Evolutionary conservation across 2,329 filamentous ascomycete species (phyloP).

Genomic region (Penicillium fuscoglaucum): DNA sequence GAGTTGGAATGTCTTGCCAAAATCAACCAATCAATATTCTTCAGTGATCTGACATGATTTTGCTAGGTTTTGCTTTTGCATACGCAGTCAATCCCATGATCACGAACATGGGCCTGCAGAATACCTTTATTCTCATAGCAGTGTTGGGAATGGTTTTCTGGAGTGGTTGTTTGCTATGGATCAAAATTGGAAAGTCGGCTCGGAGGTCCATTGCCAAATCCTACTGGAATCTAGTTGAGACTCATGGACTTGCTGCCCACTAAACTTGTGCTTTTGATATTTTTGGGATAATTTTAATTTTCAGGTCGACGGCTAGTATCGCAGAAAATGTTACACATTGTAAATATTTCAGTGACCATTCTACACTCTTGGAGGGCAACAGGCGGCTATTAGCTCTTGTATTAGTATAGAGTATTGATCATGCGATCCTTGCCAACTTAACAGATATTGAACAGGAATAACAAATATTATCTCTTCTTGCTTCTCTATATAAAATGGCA

Average conservation of each 20-base stretch:
- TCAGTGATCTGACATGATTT: too few relatives aligned
- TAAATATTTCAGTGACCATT: too few relatives aligned
- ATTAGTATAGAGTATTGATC: too few relatives aligned
- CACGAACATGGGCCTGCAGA: too few relatives aligned
- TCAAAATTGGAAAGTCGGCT: conserved; percentile 5
- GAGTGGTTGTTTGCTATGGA: conserved; percentile 7
- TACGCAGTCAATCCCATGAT: too few relatives aligned
- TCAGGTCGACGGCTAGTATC: neutral
- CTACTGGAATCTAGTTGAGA: conserved; percentile 8
- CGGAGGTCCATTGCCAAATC: conserved; percentile 4
- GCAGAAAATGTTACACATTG: neutral
- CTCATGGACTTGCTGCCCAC: conserved; percentile 1
- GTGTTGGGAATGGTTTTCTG: neutral
- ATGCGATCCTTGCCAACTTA: too few relatives aligned
- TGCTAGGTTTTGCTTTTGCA: too few relatives aligned
- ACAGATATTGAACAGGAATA: neutral
- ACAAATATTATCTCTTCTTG: neutral
- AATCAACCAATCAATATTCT: too few relatives aligned
- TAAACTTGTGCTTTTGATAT: neutral
- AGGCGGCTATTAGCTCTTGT: too few relatives aligned
- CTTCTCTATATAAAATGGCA: neutral
- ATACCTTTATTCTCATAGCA: too few relatives aligned
- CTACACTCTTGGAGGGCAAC: too few relatives aligned
- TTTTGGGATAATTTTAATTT: neutral
- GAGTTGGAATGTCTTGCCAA: too few relatives aligned